Evolutionary conservation across 345 rosid species (phyloP), one percentile per base, ranked within the genome.

Genomic region (Sisymbrium irio): DNA sequence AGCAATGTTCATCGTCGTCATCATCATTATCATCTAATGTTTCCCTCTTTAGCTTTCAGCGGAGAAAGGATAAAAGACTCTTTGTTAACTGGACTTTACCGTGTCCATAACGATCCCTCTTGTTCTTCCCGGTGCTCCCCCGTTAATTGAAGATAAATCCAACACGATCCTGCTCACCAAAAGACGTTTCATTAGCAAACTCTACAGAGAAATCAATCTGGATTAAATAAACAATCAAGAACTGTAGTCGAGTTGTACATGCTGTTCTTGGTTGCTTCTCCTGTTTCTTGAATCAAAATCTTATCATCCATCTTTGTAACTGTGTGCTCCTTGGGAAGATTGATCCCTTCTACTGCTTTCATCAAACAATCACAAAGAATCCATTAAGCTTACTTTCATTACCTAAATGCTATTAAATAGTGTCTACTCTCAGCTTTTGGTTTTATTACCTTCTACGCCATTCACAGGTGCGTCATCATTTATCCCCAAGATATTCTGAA

Each of bases 51-150:
- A 42, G 74, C 54, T 51, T 53, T 36, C 69, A 1, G 30, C 68
- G 12, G 67, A n/a, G 46, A 50, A 75, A 40, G 15, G 25, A 27
- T 17, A 39, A 25, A 20, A 53, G 17, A 42, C 47, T 67, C 42
- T 36, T 62, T 39, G 77, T 77, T 18, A 77, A 41, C 77, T 37
- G 36, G 84, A 78, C 71, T 83, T 81, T 2, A 85, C 33, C 1
- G 82, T 36, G 49, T 78, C 74, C 44, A 88, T 76, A 15, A 79
- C 79, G 15, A 95, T 82, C 69, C 97, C 99, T 72, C 99, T 85
- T 14, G 99, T 95, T 81, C 90, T 84, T 62, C 96, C 87, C 0
- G 99, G 97, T 28, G 97, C 97, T 32, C 99, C 99, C 2, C 91
- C 97, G 37, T 80, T 87, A 14, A 89, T 84, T 5, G 83, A 61